phyloP scores from a whole-genome alignment of 1,284 basidiomycete species.

The Serendipita sp. region DNA sequence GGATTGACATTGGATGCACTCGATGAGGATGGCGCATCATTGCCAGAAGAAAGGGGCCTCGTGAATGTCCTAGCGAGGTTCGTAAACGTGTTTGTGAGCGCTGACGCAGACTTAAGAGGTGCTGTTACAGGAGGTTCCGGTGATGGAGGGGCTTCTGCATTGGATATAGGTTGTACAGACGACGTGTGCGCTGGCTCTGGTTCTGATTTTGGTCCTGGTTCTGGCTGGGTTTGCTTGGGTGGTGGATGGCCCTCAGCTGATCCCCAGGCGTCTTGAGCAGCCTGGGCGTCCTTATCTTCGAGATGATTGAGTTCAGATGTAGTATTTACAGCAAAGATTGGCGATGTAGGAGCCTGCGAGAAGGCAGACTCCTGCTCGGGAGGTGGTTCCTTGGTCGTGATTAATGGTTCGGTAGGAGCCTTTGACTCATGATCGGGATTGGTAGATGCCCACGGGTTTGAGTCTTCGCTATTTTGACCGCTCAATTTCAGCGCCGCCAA shows the following conservation, averaged over 20 bases:
- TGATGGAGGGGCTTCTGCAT: conserved; percentile 18
- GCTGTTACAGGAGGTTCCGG: conserved; percentile 15
- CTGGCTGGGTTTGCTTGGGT: conserved; percentile 15
- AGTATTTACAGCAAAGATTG: neutral
- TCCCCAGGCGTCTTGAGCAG: conserved; percentile 47
- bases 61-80: neutral
- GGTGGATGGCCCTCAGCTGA: conserved; percentile 42
- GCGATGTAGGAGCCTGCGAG: neutral
- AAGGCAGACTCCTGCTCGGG: neutral
- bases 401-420: neutral
- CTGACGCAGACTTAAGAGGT: neutral
- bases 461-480: neutral
- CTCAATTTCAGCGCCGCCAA: neutral
- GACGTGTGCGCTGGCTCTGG: conserved; percentile 16
- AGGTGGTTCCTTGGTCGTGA: neutral
- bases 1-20: neutral
- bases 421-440: neutral
- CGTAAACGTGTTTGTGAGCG: conserved; percentile 6
- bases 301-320: conserved; percentile 48
- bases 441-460: neutral
- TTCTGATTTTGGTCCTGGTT: neutral
- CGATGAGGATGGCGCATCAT: neutral
- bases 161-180: no score
- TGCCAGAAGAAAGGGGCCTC: neutral
- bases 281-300: conserved; percentile 37